Percentiles rank a stretch among this genome's conserved stretches.
Conservation (phyloP, 768 basidiomycete species). For the Kwoniella pini region DNA sequence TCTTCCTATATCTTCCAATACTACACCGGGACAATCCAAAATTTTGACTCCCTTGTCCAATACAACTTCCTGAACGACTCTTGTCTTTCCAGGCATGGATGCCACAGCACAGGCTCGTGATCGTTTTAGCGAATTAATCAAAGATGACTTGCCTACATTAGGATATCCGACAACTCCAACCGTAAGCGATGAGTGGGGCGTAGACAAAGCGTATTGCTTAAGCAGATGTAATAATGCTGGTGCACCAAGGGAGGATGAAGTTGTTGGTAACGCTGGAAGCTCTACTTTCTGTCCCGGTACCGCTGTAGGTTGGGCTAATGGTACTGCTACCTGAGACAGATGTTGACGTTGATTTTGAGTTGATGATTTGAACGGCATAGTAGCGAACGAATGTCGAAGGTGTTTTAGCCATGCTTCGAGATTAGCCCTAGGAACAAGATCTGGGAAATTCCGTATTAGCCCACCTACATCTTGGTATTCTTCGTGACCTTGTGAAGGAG, state of each 20-base stretch:
- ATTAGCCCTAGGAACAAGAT: conserved; percentile 83
- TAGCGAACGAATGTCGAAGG: conserved; percentile 88
- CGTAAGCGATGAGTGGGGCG: conserved; percentile 54
- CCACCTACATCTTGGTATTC: no score
- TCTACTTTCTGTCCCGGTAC: conserved; percentile 38
- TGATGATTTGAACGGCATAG: conserved; percentile 83
- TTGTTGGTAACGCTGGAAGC: conserved; percentile 41
- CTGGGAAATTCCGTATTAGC: conserved; percentile 56
- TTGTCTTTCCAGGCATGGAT: conserved; percentile 90
- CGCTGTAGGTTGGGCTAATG: conserved; percentile 32
- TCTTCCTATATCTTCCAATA: conserved; percentile 77
- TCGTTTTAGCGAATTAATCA: conserved; percentile 56
- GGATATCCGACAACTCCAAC: conserved; percentile 56
- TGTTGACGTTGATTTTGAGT: conserved; percentile 77
- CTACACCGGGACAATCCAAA: conserved; percentile 95
- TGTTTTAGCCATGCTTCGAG: conserved; percentile 87
- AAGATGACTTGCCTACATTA: conserved; percentile 55
- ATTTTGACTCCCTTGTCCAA: conserved; percentile 90
- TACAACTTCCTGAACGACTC: conserved; percentile 84
- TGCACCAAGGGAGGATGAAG: conserved; percentile 53
- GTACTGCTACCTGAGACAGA: conserved; percentile 61
- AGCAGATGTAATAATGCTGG: conserved; percentile 71
- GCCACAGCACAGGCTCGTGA: conserved; percentile 73
- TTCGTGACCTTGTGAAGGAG: no score
- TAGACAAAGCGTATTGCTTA: conserved; percentile 59